Conservation (phyloP, 2,329 filamentous ascomycete species). For the Diatrype stigma region DNA sequence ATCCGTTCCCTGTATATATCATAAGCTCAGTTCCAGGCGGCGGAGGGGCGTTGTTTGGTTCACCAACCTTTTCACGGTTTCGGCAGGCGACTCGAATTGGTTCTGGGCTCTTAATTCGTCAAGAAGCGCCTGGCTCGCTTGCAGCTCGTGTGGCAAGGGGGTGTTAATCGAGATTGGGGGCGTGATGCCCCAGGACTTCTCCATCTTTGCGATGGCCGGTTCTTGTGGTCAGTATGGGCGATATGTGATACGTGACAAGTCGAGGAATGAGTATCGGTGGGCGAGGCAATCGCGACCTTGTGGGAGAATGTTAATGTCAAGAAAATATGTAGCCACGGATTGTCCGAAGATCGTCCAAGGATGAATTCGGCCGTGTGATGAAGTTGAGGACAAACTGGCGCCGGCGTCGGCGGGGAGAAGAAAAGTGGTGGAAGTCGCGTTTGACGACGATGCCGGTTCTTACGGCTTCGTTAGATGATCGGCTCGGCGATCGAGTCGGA, state of each 20-base stretch:
- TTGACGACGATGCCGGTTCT: background rate
- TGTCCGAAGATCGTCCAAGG: background rate
- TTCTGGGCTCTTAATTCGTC: constrained; percentile 83
- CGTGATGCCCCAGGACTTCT: constrained; percentile 60
- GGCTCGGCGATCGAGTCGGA: background rate
- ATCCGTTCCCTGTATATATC: constrained; percentile 57
- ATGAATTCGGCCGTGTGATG: background rate
- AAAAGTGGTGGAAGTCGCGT: background rate
- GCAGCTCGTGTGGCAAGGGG: constrained; percentile 72
- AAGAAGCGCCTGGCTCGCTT: constrained; percentile 73
- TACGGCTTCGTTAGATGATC: background rate
- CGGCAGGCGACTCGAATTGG: constrained; percentile 81
- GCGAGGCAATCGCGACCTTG: background rate
- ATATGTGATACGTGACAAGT: background rate
- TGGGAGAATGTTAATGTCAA: background rate
- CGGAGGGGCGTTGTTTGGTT: background rate
- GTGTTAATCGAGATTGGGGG: constrained; percentile 74
- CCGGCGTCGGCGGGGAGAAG: background rate
- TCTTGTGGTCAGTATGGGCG: background rate
- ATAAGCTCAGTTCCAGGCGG: constrained; percentile 10
- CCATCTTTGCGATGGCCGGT: constrained; percentile 21
- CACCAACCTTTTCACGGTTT: constrained; percentile 74
- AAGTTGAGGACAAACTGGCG: background rate
- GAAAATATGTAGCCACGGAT: too few relatives aligned
- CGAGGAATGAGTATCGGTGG: background rate